phyloP scores from a whole-genome alignment of 2,329 filamentous ascomycete species.

The Penicillium sp. region DNA sequence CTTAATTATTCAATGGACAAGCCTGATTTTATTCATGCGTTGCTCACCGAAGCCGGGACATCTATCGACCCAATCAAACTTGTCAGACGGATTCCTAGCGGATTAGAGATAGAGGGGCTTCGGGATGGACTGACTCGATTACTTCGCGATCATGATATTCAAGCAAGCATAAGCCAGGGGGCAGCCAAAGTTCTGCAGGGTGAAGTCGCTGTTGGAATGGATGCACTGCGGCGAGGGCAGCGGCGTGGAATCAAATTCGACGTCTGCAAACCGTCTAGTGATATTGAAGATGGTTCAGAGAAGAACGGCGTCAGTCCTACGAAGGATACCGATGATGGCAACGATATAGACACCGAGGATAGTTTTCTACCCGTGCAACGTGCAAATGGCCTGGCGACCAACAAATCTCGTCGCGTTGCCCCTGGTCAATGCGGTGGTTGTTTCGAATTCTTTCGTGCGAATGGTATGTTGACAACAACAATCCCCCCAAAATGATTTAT shows the following conservation, averaged over 20 bases:
- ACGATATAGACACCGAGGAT: conserved; percentile 14
- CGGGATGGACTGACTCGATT: conserved; percentile 84
- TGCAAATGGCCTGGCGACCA: neutral
- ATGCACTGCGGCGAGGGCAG: conserved; percentile 72
- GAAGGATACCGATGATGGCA: conserved; percentile 12
- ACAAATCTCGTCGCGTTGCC: conserved; percentile 10
- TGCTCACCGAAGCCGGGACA: conserved; percentile 91
- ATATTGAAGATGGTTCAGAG: neutral
- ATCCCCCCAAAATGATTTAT: neutral
- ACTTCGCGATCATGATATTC: conserved; percentile 93
- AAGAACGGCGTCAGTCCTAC: neutral
- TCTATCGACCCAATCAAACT: conserved; percentile 88
- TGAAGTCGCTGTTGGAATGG: conserved; percentile 82
- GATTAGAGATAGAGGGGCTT: conserved; percentile 85
- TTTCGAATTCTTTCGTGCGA: conserved; percentile 32
- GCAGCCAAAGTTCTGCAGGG: conserved; percentile 82
- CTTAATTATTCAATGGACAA: conserved; percentile 98
- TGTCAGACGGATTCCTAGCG: conserved; percentile 85
- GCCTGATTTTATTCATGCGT: conserved; percentile 83
- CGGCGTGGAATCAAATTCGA: conserved; percentile 87
- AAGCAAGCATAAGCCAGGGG: conserved; percentile 85
- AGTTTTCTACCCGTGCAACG: neutral
- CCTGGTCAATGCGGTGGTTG: conserved; percentile 38
- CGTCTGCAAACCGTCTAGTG: conserved; percentile 43
- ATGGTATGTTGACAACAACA: conserved; percentile 26